Evolutionary conservation across 352 stramenopile genomes (phyloP).

Genomic region (Thraustochytrium striatum): DNA sequence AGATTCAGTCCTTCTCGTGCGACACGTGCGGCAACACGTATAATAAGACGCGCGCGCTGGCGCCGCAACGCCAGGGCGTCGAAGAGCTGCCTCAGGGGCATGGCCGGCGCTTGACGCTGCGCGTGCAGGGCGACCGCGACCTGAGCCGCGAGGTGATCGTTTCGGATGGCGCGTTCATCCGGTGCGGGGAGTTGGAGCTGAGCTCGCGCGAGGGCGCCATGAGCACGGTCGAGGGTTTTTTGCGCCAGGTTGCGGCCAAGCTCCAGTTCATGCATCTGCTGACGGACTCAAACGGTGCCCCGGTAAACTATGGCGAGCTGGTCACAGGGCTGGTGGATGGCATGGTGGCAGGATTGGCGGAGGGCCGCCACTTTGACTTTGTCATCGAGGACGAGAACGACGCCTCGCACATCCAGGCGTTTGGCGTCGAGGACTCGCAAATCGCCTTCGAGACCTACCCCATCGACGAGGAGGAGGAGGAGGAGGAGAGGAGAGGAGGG

Average conservation of each 20-base stretch:
- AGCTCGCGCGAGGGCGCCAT: background rate
- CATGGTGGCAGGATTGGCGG: background rate
- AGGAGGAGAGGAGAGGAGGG: too few relatives aligned
- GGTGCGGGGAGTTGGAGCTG: background rate
- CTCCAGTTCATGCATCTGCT: conserved; percentile 2
- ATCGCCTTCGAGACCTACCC: conserved; percentile 7
- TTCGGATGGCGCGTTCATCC: background rate
- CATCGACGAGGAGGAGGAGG: background rate
- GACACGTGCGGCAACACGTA: conserved; percentile 10
- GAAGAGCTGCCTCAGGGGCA: background rate
- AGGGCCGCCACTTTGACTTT: background rate
- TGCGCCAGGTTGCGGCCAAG: background rate
- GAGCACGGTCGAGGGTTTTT: conserved; percentile 25
- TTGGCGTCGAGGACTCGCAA: background rate
- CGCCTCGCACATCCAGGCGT: conserved; percentile 22
- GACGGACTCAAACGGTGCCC: background rate
- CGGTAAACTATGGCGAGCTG: background rate
- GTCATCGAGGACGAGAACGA: conserved; percentile 17
- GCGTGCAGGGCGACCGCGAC: conserved; percentile 4
- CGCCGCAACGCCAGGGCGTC: background rate
- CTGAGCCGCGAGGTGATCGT: conserved; percentile 4
- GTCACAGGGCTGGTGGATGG: background rate
- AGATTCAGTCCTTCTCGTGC: conserved; percentile 31
- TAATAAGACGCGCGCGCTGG: conserved; percentile 11
- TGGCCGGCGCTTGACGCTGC: background rate